Conservation (phyloP, 805 yeast species). For the Pichia nanzhaoensis region DNA sequence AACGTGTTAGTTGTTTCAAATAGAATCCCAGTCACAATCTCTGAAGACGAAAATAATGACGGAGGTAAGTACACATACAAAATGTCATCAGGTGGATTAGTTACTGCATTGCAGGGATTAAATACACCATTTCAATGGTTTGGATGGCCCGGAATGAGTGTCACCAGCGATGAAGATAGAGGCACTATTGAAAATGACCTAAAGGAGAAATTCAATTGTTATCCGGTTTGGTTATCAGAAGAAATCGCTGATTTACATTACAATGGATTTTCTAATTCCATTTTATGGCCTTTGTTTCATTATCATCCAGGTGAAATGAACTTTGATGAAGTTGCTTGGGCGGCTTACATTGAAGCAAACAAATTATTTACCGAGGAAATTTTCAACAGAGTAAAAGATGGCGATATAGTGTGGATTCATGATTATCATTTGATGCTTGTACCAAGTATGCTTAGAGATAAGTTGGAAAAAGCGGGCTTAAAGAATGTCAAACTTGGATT, state of each 20-base stretch:
- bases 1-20: slow-evolving; percentile 90
- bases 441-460: slow-evolving; percentile 77
- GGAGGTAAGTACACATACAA: slow-evolving; percentile 52
- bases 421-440: slow-evolving; percentile 95
- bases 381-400: slow-evolving; percentile 61
- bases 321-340: slow-evolving; percentile 97
- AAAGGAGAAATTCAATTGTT: slow-evolving; percentile 72
- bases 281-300: slow-evolving; percentile 96
- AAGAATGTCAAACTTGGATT: slow-evolving; percentile 76
- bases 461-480: slow-evolving; percentile 39
- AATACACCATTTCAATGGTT: slow-evolving; percentile 92
- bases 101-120: slow-evolving; percentile 89
- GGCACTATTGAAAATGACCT: slow-evolving; percentile 63
- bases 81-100: slow-evolving; percentile 97
- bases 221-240: slow-evolving; percentile 83
- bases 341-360: slow-evolving; percentile 93
- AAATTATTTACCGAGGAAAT: slow-evolving; percentile 70
- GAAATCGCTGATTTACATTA: slow-evolving; percentile 92
- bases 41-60: slow-evolving; percentile 32
- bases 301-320: slow-evolving; percentile 99
- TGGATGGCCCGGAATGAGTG: slow-evolving; percentile 96
- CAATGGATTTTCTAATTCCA: slow-evolving; percentile 92
- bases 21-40: slow-evolving; percentile 88
- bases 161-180: slow-evolving; percentile 65
- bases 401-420: slow-evolving; percentile 95